These are phyloP conservation scores for Chaetoceros tenuissimus DNA, from an alignment of 108 stramenopile genomes.

Conservation along the genomic window DNA sequence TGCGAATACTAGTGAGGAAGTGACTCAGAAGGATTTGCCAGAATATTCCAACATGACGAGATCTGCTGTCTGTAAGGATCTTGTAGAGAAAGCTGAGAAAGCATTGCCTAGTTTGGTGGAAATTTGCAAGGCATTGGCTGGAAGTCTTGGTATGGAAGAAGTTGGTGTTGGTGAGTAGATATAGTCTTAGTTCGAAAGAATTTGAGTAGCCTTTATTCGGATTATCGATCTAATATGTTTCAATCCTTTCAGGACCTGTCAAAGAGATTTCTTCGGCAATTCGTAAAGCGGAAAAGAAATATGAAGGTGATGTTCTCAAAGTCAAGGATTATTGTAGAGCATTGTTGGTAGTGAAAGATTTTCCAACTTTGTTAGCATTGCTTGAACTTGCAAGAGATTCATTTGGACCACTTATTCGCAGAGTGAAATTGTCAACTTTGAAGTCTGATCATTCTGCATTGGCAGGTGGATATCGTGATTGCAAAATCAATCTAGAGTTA, in stretches of 20 bases:
- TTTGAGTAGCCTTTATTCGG: background rate
- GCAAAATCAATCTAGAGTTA: conserved; percentile 77
- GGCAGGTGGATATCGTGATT: conserved; percentile 77
- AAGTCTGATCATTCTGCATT: conserved; percentile 53
- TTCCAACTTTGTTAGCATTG: conserved; percentile 69
- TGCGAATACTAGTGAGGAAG: conserved; percentile 54
- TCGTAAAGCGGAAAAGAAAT: conserved; percentile 78
- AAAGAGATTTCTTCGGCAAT: conserved; percentile 69
- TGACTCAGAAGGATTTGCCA: conserved; percentile 50
- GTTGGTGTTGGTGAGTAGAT: conserved; percentile 40
- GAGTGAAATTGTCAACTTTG: conserved; percentile 71
- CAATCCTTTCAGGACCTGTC: conserved; percentile 32
- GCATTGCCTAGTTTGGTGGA: conserved; percentile 66
- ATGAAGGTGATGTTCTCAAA: conserved; percentile 73
- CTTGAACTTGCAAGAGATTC: conserved; percentile 76
- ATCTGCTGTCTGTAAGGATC: conserved; percentile 42
- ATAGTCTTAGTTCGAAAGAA: no score
- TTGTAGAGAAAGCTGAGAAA: conserved; percentile 51
- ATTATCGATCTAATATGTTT: background rate
- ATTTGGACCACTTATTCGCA: conserved; percentile 78
- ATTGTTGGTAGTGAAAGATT: conserved; percentile 75
- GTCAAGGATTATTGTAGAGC: conserved; percentile 81
- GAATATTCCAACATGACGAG: conserved; percentile 52
- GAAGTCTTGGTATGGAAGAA: conserved; percentile 75
- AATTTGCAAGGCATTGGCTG: conserved; percentile 81